Base-by-base conservation (phyloP, 805 yeast genomes). In the Debaryomyces prosopidis region DNA sequence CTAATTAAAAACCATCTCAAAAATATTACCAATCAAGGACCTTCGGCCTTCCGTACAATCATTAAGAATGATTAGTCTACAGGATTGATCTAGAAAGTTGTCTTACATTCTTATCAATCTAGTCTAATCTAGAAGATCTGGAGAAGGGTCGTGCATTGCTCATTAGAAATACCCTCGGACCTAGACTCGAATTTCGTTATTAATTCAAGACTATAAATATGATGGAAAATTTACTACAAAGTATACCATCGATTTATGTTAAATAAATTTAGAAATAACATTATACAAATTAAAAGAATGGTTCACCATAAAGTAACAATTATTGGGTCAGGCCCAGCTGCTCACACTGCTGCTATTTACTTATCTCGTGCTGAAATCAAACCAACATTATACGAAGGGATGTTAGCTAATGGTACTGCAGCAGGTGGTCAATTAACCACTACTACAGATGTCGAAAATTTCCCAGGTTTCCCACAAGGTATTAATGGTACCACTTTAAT, bases 341-440 rank as follows among this genome's bases (percentile, higher is more conserved):
- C 97, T 45, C 97, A 94, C 79, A 94, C 99, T 36, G 99, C 99
- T 42, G 99, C 99, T 54, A 89, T 94, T 68, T 94, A 94, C 70
- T 77, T 94, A 44, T 85, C 98, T 26, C 85, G 99, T 71, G 99
- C 99, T 36, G 99, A 94, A 77, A 82, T 90, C 63, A 84, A 87
- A 70, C 97, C 99, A 18, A 84, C 87, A 26, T 69, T 94, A 58
- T 94, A 90, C 72, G 99, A 94, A 74, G 99, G 99, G 61, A 77
- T 92, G 86, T 75, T 86, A 64, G 99, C 99, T 54, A 94, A 94
- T 70, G 99, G 99, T 57, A 80, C 92, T 57, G 99, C 99, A 43
- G 97, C 99, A 20, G 99, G 99, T 60, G 99, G 99, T 50, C 99
- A 94, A 74, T 79, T 94, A 59, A 94, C 99, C 53, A 94, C 99